These are phyloP conservation scores for Colletotrichum sp. DNA, from an alignment of 2,329 filamentous ascomycete species.

Conservation along the genomic window DNA sequence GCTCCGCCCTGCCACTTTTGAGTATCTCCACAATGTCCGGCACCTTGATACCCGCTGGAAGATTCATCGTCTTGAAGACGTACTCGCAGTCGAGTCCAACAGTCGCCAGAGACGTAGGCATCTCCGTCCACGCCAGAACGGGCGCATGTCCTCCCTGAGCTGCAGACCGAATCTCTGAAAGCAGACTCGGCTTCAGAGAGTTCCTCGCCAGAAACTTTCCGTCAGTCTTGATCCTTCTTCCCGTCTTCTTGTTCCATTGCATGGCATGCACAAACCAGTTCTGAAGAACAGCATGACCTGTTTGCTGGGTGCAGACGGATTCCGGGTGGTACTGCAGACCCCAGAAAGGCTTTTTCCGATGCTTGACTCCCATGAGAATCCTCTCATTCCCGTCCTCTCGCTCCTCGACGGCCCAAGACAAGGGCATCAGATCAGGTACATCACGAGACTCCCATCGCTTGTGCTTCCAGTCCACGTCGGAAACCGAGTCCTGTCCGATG, in stretches of 20 bases:
- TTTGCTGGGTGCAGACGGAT: conserved; percentile 79
- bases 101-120: conserved; percentile 28
- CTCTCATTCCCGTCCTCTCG: conserved; percentile 45
- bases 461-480: conserved; percentile 37
- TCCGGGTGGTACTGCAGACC: conserved; percentile 92
- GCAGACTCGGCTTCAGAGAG: conserved; percentile 36
- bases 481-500: conserved; percentile 51
- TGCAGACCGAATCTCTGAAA: conserved; percentile 26
- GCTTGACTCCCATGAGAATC: conserved; percentile 79
- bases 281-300: conserved; percentile 66
- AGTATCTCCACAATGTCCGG: conserved; percentile 61
- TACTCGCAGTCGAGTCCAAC: conserved; percentile 37
- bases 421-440: conserved; percentile 51
- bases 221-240: conserved; percentile 23
- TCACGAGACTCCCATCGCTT: conserved; percentile 43
- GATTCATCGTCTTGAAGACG: conserved; percentile 42
- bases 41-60: conserved; percentile 52
- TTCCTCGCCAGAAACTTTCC: conserved; percentile 30
- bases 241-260: conserved; percentile 57
- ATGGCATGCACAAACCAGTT: conserved; percentile 78
- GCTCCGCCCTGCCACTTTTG: conserved; percentile 42
- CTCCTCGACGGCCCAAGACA: conserved; percentile 66
- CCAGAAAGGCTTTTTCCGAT: conserved; percentile 76
- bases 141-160: not conserved
- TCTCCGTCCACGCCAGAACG: conserved; percentile 8